Evolutionary conservation across 257 asterid genomes (phyloP), one percentile per base, ranked within the genome.

Genomic region (Solanum sejunctum): DNA sequence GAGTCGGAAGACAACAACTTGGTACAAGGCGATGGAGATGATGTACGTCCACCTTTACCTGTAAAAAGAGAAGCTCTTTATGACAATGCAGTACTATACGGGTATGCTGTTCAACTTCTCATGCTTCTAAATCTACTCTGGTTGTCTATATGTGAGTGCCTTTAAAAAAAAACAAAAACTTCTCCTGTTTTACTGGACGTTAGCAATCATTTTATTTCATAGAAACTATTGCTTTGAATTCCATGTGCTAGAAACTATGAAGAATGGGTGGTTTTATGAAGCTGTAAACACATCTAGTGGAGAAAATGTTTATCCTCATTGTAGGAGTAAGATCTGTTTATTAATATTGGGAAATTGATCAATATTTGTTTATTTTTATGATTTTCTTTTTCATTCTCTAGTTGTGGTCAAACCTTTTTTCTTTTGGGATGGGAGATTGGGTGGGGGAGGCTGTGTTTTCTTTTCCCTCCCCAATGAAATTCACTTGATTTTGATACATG

Each of bases 21-120:
- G 45, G 85, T 89, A 84, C 92, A 87, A 82, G 92, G 78, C 80
- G 93, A 84, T 73, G 96, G 88, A 81, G 92, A 90, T 86, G 95
- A 90, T 81, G 90, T 97, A 49, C 96, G 99, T 0, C 88, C 99
- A 80, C 99, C 99, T 85, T 92, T 97, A 84, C 99, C 99, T 77
- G 99, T 95, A 86, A 94, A 85, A 90, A 89, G 98, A 87, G 99
- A 97, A 16, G 96, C 92, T 88, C 98, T 97, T 60, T 97, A 97
- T 87, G 99, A 95, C 84, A 86, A 78, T 86, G 89, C 93, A 8
- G 87, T 90, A 84, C 88, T 88, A 80, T 91, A 85, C 84, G 91
- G 98, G 98, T 95, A 96, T 85, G 91, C 61, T 82, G 77, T 86
- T 84, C 78, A 64, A 79, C 84, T 85, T 84, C 47, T 84, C 83